A percentile compares a stretch with the other conserved stretches of the same genome.
Evolutionary conservation across 441 rosid genomes (phyloP).

Genomic region (Omphalea diandra): DNA sequence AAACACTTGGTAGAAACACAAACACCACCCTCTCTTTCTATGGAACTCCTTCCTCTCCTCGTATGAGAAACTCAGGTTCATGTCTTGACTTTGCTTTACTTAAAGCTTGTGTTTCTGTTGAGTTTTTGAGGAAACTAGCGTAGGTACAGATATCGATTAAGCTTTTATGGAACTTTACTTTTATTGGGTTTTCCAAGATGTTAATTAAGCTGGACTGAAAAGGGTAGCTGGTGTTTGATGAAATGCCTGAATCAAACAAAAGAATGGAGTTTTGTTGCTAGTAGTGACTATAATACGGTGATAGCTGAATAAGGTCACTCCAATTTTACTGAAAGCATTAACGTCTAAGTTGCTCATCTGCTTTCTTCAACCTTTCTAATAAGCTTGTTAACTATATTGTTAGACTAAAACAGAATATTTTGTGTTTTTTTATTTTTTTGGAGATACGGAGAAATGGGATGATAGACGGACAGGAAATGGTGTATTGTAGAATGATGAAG

Average conservation of each 20-base stretch:
- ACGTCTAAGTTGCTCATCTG: not conserved
- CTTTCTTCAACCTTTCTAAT: not conserved
- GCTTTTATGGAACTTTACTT: not conserved
- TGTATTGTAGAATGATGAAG: not conserved
- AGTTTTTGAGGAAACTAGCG: not conserved
- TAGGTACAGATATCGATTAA: not conserved
- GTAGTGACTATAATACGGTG: not conserved
- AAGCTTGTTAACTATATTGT: not conserved
- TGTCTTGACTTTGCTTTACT: not conserved
- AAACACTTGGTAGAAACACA: conserved; percentile 27
- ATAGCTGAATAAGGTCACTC: not conserved
- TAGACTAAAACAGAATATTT: not conserved
- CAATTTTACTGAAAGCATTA: not conserved
- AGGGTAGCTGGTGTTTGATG: conserved; percentile 20
- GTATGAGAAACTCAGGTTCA: conserved; percentile 45
- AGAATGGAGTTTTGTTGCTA: not conserved
- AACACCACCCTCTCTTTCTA: conserved; percentile 24
- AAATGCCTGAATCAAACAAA: conserved; percentile 11
- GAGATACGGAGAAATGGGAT: not conserved
- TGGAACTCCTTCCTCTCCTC: conserved; percentile 27
- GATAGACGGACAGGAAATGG: not conserved
- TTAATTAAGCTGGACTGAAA: conserved; percentile 1
- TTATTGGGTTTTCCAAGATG: not conserved
- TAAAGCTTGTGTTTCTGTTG: not conserved
- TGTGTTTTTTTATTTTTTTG: not conserved